Evolutionary conservation across 495 filamentous ascomycete genomes (phyloP).

Genomic region (Aspergillus diversus): DNA sequence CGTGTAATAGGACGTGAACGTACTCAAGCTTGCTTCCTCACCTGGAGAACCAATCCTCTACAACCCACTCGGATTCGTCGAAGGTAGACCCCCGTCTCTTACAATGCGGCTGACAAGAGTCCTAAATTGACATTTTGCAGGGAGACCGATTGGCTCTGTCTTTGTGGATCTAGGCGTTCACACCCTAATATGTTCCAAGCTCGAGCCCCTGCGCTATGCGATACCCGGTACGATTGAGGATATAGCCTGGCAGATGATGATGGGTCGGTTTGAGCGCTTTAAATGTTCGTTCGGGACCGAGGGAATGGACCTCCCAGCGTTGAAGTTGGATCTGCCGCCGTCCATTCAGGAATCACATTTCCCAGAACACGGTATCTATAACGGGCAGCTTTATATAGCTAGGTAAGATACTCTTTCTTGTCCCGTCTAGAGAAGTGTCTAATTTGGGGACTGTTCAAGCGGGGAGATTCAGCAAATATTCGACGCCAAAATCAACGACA

Average conservation of each 20-base stretch:
- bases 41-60: slow-evolving; percentile 9
- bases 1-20: slow-evolving; percentile 18
- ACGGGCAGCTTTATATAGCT: slow-evolving; percentile 8
- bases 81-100: too few species aligned
- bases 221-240: slow-evolving; percentile 8
- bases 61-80: slow-evolving; percentile 13
- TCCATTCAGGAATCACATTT: slow-evolving; percentile 3
- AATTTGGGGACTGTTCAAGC: background rate
- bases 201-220: background rate
- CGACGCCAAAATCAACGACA: slow-evolving; percentile 57
- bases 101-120: too few species aligned
- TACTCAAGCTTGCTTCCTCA: slow-evolving; percentile 4
- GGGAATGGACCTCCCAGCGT: slow-evolving; percentile 2
- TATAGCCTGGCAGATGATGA: slow-evolving; percentile 16
- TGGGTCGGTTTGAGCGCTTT: slow-evolving; percentile 17
- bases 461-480: slow-evolving; percentile 36
- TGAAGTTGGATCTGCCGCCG: slow-evolving; percentile 8
- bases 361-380: slow-evolving; percentile 12
- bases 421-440: too few species aligned
- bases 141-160: slow-evolving; percentile 14
- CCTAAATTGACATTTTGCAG: background rate
- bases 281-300: slow-evolving; percentile 16
- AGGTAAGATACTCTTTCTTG: slow-evolving; percentile 1
- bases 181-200: slow-evolving; percentile 7
- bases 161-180: slow-evolving; percentile 14